Base-by-base conservation (phyloP, 2,329 filamentous ascomycete genomes). In the Beauveria medogensis region DNA sequence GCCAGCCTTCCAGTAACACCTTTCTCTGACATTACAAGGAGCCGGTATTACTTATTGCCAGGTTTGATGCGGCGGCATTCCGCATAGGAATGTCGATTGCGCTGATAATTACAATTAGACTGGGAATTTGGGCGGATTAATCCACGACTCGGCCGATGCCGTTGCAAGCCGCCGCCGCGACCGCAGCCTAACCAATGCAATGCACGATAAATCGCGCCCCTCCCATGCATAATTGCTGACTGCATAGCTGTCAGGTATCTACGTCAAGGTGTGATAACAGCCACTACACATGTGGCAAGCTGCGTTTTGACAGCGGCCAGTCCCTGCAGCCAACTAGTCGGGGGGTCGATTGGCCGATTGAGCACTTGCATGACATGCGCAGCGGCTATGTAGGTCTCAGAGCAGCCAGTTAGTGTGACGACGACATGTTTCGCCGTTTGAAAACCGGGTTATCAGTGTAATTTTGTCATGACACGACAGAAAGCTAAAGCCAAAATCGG, bases 301-400 rank as follows among this genome's bases (percentile, higher is more conserved):
- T 46, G 10, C 44, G n/a, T 16, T 57, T 57, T 48, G 28, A 41
- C 46, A 46, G 37, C 46, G 9, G 55, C 26, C 44, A 58, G 56
- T 44, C 56, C 56, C 56, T 59, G 56, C 56, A 59, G 56, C 47
- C 30, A 40, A 34, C 40, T 59, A 53, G 56, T 50, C 34, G 47
- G 56, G 44, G 22, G 22, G 26, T 26, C 37, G 71, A 67, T 71
- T 70, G 71, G 37, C 56, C 37, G 71, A 67, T 71, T 70, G 71
- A 73, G 70, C 72, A 74, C 72, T 73, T 73, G 72, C 73, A 74
- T 74, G 67, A 71, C 67, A 72, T 73, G 71, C 72, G 73, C 69
- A 74, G 73, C 73, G 73, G 73, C 71, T 74, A 75, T 75, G 72
- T 74, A 72, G 67, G 68, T 71, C 68, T 70, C 57, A 66, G 48